Conservation (phyloP, 768 basidiomycete genomes). For the Rhizopogon sp. region DNA sequence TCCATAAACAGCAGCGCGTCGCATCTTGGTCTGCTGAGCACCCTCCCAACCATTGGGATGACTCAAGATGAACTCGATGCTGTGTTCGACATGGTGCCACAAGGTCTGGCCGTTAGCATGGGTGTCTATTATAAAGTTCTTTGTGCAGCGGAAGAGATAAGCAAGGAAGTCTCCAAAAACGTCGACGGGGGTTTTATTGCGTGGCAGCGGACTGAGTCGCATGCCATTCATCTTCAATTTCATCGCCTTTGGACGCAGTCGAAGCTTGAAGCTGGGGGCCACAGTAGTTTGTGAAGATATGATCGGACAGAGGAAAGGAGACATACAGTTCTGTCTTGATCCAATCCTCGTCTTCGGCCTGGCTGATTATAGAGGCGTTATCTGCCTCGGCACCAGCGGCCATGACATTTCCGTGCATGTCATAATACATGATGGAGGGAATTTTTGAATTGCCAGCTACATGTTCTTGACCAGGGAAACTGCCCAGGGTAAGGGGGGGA, state of each 20-base stretch:
- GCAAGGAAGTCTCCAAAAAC: slow-evolving; percentile 78
- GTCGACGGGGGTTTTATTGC: slow-evolving; percentile 61
- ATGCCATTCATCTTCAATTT: slow-evolving; percentile 81
- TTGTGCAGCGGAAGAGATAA: slow-evolving; percentile 71
- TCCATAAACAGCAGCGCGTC: slow-evolving; percentile 66
- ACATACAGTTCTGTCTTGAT: slow-evolving; percentile 70
- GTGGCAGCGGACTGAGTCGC: slow-evolving; percentile 64
- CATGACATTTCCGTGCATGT: slow-evolving; percentile 57
- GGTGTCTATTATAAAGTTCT: slow-evolving; percentile 74
- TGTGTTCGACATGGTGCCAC: slow-evolving; percentile 66
- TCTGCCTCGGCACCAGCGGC: slow-evolving; percentile 79
- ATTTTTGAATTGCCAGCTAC: slow-evolving; percentile 84
- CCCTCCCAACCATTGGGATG: slow-evolving; percentile 85
- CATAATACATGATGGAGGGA: slow-evolving; percentile 73
- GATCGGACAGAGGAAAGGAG: slow-evolving; percentile 1
- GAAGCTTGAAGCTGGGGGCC: slow-evolving; percentile 65
- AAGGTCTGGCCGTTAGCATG: slow-evolving; percentile 69
- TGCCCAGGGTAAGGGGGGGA: slow-evolving; percentile 25
- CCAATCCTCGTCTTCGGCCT: slow-evolving; percentile 78
- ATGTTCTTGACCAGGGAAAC: slow-evolving; percentile 83
- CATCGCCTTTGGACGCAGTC: slow-evolving; percentile 73
- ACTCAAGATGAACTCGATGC: slow-evolving; percentile 70
- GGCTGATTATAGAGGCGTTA: slow-evolving; percentile 45
- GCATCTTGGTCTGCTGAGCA: slow-evolving; percentile 72
- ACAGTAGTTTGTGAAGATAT: neutral